A percentile compares a stretch with the other conserved stretches of the same genome.
These are phyloP conservation scores for Naumovozyma baii DNA, from an alignment of 805 yeast species.

Conservation along the genomic window DNA sequence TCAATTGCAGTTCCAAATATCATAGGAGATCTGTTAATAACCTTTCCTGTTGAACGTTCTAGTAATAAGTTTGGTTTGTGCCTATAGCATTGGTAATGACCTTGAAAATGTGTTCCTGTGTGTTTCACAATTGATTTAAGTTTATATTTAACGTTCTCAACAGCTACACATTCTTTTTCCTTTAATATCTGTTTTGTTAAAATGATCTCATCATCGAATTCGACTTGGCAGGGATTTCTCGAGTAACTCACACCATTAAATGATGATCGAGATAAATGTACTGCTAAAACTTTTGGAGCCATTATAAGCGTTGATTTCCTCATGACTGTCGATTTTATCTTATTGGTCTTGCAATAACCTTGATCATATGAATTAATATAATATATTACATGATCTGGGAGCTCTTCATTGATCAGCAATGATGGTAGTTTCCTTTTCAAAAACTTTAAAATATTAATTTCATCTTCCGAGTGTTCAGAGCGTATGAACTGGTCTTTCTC, in stretches of 20 bases:
- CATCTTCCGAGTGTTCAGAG: slow-evolving; percentile 10
- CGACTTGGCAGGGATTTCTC: slow-evolving; percentile 67
- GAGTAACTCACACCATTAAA: slow-evolving; percentile 57
- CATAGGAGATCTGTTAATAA: slow-evolving; percentile 27
- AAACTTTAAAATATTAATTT: slow-evolving; percentile 27
- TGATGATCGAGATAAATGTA: slow-evolving; percentile 83
- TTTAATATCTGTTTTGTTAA: slow-evolving; percentile 8
- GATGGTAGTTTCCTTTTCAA: slow-evolving; percentile 32
- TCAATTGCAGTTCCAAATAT: too few relatives aligned
- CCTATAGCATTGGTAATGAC: slow-evolving; percentile 85
- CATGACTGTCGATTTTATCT: slow-evolving; percentile 53
- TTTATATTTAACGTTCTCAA: slow-evolving; percentile 37
- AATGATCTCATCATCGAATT: slow-evolving; percentile 41
- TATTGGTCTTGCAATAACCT: slow-evolving; percentile 35
- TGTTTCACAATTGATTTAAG: slow-evolving; percentile 73
- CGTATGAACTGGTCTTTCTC: slow-evolving; percentile 19
- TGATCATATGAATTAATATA: slow-evolving; percentile 41
- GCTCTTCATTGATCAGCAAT: slow-evolving; percentile 53
- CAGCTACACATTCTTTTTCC: slow-evolving; percentile 11
- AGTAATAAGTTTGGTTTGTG: slow-evolving; percentile 52
- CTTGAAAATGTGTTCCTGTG: slow-evolving; percentile 77
- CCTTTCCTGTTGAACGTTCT: slow-evolving; percentile 17
- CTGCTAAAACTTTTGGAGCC: slow-evolving; percentile 61
- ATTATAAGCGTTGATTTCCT: slow-evolving; percentile 52
- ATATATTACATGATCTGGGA: slow-evolving; percentile 40